Evolutionary conservation across 2,329 filamentous ascomycete genomes (phyloP), one percentile per base, ranked within the genome.

Genomic region (Paramyrothecium sp.): DNA sequence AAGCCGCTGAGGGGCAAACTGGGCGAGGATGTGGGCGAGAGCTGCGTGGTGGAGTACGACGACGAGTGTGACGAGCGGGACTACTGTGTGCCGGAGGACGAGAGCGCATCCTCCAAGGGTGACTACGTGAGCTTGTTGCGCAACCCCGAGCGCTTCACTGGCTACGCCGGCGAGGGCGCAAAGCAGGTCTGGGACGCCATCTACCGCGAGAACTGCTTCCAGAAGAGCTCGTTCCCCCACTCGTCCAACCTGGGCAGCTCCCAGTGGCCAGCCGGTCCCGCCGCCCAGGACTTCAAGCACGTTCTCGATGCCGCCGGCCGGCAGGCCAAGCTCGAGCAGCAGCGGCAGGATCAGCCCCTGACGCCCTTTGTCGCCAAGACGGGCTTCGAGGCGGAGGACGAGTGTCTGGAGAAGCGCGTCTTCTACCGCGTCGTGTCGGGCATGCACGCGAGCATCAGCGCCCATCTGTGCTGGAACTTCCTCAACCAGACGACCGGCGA

Each of bases 381-480:
- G 8, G 83, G 85, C 0, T 79, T 94, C 53, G 90, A 95, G 63
- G 81, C 88, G 51, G 92, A 97, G 64, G 93, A 97, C 65, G 91
- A 97, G 69, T 99, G 95, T 68, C 78, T 99, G 22, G 95, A 99
- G 79, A 98, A 99, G 82, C 89, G 95, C n/a, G 95, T 98, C 41
- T 99, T 99, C 73, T 95, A 98, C 76, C 86, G 93, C 7, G 87
- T 99, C 61, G 87, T 99, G 60, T 97, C 92, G 54, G 95, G 95
- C 48, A 97, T 99, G 95, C 95, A 99, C 73, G 92, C 95, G 17
- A 97, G 93, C 62, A 99, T 99, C 73, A 97, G 92, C 63, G 91
- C 93, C 0, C 95, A 99, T 74, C 80, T 99, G 47, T 99, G 95
- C 82, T 95, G 90, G 87, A 90, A 98, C 68, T 97, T 95, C 68